Evolutionary conservation across 108 stramenopile species (phyloP), one percentile per base, ranked within the genome.

Genomic region (Nitzschia palea): DNA sequence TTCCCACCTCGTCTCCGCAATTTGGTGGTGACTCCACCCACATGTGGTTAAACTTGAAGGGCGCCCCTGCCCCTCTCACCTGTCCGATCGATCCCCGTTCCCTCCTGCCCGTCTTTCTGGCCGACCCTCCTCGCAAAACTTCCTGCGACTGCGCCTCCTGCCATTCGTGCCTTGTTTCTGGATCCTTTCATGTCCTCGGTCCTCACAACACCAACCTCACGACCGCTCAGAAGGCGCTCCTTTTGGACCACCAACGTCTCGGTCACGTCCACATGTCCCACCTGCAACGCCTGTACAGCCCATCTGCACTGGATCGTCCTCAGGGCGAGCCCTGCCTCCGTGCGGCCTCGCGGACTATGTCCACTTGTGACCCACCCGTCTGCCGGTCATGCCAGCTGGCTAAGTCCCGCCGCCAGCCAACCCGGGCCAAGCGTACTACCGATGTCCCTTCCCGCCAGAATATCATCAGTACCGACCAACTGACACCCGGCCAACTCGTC

Each of bases 181-280:
- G 10, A 14, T 8, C 37, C 14, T 40, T 40, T 8, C 8, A 40
- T 40, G 37, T 40, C 10, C 37, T 40, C 14, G 37, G 37, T 40
- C 10, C 8, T 40, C 10, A 8, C 5, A 88, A 88, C 64, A 43
- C 14, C 0, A 87, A 87, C 58, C 43, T 88, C 0, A 55, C 72
- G 0, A 25, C 53, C 0, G 55, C 71, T 12, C 77, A 86, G 53
- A 80, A 78, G 32, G 71, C 66, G 1, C 50, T 84, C 28, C 69
- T 78, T 8, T 44, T 54, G 18, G 73, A 57, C 62, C 79, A 80
- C 42, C 47, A 67, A 0, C 59, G 63, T n/a, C 58, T 80, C 10
- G 78, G 75, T 8, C 75, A 80, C 14, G 37, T 40, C 10, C 37
- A 40, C 14, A 40, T 40, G 37, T 8, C 8, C 37, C 37, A 40